These are phyloP conservation scores for Draba incana DNA, from an alignment of 345 rosid genomes.

Conservation along the genomic window DNA sequence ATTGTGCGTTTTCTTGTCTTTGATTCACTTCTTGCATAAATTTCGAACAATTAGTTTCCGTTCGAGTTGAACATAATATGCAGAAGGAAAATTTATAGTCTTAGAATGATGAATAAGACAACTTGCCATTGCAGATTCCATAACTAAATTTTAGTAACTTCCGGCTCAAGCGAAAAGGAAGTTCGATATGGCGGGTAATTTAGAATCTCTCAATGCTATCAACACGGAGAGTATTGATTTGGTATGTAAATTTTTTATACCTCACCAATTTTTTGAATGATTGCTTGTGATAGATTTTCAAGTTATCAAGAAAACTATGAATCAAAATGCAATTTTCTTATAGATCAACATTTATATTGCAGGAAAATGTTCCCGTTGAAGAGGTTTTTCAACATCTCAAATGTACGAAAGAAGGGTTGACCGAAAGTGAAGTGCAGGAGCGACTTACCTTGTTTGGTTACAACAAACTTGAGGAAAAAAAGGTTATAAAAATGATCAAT, in stretches of 20 bases:
- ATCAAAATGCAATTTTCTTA: neutral
- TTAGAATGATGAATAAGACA: conserved; percentile 6
- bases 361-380: conserved; percentile 60
- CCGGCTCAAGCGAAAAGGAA: conserved; percentile 40
- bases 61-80: too few relatives aligned
- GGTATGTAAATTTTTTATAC: conserved; percentile 39
- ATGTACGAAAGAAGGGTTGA: conserved; percentile 55
- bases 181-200: conserved; percentile 48
- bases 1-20: conserved; percentile 9
- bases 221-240: conserved; percentile 78
- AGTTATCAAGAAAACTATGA: neutral
- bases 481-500: conserved; percentile 35
- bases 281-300: neutral
- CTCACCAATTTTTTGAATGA: neutral
- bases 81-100: conserved; percentile 1
- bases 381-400: conserved; percentile 56
- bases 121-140: conserved; percentile 32
- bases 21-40: conserved; percentile 10
- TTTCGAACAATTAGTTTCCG: neutral
- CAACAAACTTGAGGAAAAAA: conserved; percentile 63
- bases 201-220: conserved; percentile 66
- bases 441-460: conserved; percentile 58
- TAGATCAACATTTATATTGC: conserved; percentile 12
- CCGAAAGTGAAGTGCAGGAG: conserved; percentile 43
- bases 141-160: conserved; percentile 29